phyloP scores from a whole-genome alignment of 306 rosid genomes.

The Begonia masoniana region DNA sequence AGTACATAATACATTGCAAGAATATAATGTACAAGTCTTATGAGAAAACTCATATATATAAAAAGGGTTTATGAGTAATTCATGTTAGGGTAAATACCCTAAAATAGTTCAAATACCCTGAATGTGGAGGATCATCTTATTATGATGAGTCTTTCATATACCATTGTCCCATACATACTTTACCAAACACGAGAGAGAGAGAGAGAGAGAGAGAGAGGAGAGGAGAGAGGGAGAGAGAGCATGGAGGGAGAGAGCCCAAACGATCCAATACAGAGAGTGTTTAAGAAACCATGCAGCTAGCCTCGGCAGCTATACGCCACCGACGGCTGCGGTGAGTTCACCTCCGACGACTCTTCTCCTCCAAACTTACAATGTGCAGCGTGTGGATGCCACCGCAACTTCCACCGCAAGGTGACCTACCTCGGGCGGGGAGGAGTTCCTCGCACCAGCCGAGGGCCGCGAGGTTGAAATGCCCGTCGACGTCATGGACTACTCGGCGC shows the following conservation, averaged over 20 bases:
- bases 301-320: background rate
- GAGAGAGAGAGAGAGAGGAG: too few species aligned
- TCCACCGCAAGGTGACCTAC: constrained; percentile 21
- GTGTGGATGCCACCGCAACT: background rate
- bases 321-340: background rate
- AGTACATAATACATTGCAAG: too few species aligned
- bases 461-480: background rate
- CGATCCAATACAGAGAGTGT: background rate
- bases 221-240: too few species aligned
- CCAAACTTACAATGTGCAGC: background rate
- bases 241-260: too few species aligned
- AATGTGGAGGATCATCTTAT: background rate
- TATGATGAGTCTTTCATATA: background rate
- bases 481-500: constrained; percentile 3
- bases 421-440: constrained; percentile 2
- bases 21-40: too few species aligned
- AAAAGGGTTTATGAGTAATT: too few species aligned
- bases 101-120: too few species aligned
- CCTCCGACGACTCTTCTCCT: background rate
- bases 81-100: too few species aligned
- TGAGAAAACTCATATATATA: too few species aligned
- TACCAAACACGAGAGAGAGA: too few species aligned
- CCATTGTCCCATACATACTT: too few species aligned
- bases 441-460: constrained; percentile 14
- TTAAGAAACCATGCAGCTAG: background rate